Evolutionary conservation across 306 rosid species (phyloP), one percentile per base, ranked within the genome.

Genomic region (Oemleria cerasiformis): DNA sequence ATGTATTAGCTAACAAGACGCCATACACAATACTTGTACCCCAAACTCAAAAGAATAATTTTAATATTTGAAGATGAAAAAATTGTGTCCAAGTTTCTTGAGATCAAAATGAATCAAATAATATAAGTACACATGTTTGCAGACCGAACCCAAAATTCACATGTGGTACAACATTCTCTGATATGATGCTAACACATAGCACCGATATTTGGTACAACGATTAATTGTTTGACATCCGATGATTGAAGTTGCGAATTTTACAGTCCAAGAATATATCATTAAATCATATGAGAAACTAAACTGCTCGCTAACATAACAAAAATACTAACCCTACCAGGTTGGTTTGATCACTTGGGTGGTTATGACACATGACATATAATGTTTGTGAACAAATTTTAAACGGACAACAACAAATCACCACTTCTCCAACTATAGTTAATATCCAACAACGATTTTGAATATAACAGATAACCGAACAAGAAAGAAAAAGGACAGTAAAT

Each of bases 251-350:
- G 25, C 57, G 21, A 51, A 51, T 1, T 51, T 51, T 51, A 7
- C 56, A n/a, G 56, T 51, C 56, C 56, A 51, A 51, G 56, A 51
- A 51, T 51, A 51, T 20, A 51, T n/a, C 60, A 55, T 19, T 55
- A 55, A 25, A 30, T 58, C 19, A 13, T 13, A n/a, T 13, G 63
- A 58, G 41, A 58, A 58, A 58, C 38, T 14, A 58, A 19, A 58
- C 16, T 58, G 63, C 39, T 58, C n/a, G 39, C 39, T 25, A 8
- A 57, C 40, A 5, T 40, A 58, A 58, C 21, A 30, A 30, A 10
- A 58, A 30, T 14, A 58, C 63, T 25, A 58, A 4, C 21, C 30
- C 60, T 10, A 21, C 60, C 15, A 55, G 36, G 60, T 34, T 55
- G 34, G 60, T 55, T 55, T 14, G 21, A 55, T 21, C 60, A 55